Percentiles rank a stretch among this genome's conserved stretches.
Conservation (phyloP, 2,329 filamentous ascomycete species). For the Phaeosphaeria sp. region DNA sequence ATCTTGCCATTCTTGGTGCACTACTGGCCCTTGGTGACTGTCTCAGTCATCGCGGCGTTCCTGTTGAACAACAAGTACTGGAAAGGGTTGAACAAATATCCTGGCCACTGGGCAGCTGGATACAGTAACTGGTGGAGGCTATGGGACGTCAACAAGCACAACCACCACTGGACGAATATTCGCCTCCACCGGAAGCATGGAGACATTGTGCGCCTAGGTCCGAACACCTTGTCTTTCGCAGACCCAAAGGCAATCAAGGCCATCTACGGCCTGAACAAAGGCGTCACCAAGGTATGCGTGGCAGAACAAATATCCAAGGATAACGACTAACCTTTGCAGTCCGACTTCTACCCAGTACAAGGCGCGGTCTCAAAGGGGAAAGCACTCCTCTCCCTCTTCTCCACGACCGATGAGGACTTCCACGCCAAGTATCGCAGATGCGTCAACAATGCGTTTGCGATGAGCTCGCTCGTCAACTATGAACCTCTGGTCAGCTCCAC, state of each 20-base stretch:
- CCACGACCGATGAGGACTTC: slow-evolving; percentile 75
- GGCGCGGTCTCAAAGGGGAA: slow-evolving; percentile 73
- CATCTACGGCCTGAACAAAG: slow-evolving; percentile 85
- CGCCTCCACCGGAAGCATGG: slow-evolving; percentile 74
- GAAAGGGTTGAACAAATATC: slow-evolving; percentile 71
- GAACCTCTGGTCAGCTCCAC: slow-evolving; percentile 82
- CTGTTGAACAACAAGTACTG: slow-evolving; percentile 55
- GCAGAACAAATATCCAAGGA: neutral
- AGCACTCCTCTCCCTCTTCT: slow-evolving; percentile 75
- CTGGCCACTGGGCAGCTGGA: slow-evolving; percentile 72
- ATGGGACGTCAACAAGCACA: slow-evolving; percentile 68
- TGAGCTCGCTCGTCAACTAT: slow-evolving; percentile 78
- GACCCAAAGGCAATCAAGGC: slow-evolving; percentile 74
- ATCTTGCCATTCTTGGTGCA: slow-evolving; percentile 39
- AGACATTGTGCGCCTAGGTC: slow-evolving; percentile 75
- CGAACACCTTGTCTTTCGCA: slow-evolving; percentile 75
- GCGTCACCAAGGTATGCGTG: slow-evolving; percentile 71
- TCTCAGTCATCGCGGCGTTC: slow-evolving; percentile 37
- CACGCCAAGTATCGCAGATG: slow-evolving; percentile 77
- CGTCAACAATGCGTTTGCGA: slow-evolving; percentile 78
- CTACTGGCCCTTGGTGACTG: slow-evolving; percentile 53
- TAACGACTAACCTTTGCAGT: slow-evolving; percentile 54
- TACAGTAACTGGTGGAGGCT: slow-evolving; percentile 78
- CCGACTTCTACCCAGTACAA: slow-evolving; percentile 81
- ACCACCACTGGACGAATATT: slow-evolving; percentile 72